Percentiles rank a stretch among this genome's conserved stretches.
Evolutionary conservation across 2,329 filamentous ascomycete genomes (phyloP).

Genomic region (Furcasterigmium furcatum): DNA sequence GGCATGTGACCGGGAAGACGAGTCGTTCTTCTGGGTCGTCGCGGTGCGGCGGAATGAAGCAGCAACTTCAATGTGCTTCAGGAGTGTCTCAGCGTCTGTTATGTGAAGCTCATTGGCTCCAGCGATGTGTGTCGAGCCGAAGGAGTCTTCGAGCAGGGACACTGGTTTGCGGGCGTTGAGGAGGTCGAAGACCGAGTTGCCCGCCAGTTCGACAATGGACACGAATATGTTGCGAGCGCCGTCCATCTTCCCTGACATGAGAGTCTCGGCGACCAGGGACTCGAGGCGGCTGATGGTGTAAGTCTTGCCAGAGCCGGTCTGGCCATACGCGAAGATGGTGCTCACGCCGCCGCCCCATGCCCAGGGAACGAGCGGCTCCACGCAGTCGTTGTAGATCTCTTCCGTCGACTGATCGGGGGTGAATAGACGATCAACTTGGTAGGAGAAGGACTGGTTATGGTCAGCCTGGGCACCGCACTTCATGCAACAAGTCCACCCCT

Average conservation of each 20-base stretch:
- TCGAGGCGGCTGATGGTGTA: conserved; percentile 39
- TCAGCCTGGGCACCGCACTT: neutral
- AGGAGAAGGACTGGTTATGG: conserved; percentile 25
- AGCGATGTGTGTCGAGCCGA: conserved; percentile 38
- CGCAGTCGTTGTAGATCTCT: conserved; percentile 34
- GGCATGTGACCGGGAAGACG: conserved; percentile 44
- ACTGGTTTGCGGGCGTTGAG: conserved; percentile 37
- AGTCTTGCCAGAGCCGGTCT: conserved; percentile 47
- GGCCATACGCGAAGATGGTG: conserved; percentile 46
- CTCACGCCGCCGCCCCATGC: conserved; percentile 42
- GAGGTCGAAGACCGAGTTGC: conserved; percentile 33
- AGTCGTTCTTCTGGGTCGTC: conserved; percentile 40
- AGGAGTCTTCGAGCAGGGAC: conserved; percentile 41
- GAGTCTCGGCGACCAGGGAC: conserved; percentile 30
- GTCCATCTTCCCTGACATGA: conserved; percentile 21
- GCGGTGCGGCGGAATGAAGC: conserved; percentile 36
- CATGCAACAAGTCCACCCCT: neutral
- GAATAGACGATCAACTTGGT: conserved; percentile 31
- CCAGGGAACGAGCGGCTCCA: conserved; percentile 38
- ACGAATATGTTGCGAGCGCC: conserved; percentile 27
- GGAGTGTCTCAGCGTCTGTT: conserved; percentile 20
- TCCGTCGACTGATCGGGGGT: conserved; percentile 28
- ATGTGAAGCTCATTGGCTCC: conserved; percentile 36
- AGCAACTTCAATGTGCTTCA: conserved; percentile 30
- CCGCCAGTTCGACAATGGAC: conserved; percentile 34